These are phyloP conservation scores for Botrytis medusae DNA, from an alignment of 2,329 filamentous ascomycete species.

Conservation along the genomic window DNA sequence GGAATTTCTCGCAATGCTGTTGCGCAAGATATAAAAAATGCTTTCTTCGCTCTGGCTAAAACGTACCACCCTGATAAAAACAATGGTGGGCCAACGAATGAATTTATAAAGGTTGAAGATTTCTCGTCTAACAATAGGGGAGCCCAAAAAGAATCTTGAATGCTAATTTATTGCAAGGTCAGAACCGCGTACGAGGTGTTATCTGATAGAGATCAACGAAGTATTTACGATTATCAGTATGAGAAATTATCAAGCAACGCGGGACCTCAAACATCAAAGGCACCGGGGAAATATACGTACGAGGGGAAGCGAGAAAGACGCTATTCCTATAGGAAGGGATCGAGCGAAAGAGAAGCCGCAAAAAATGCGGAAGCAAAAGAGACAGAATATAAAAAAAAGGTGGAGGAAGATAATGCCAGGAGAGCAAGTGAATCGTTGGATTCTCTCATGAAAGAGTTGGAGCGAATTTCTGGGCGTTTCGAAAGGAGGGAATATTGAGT, in stretches of 20 bases:
- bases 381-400: background rate
- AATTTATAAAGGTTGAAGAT: constrained; percentile 11
- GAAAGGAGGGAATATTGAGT: constrained; percentile 4
- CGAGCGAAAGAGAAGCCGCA: background rate
- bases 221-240: background rate
- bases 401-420: background rate
- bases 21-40: constrained; percentile 12
- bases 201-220: constrained; percentile 4
- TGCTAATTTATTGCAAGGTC: background rate
- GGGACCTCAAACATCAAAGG: background rate
- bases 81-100: constrained; percentile 1
- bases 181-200: constrained; percentile 8
- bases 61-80: constrained; percentile 16
- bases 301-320: constrained; percentile 3
- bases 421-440: constrained; percentile 6
- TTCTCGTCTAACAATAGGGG: background rate
- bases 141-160: background rate
- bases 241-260: background rate
- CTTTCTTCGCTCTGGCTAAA: constrained; percentile 16
- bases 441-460: constrained; percentile 13
- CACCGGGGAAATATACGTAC: background rate
- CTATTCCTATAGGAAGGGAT: background rate
- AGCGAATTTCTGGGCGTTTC: constrained; percentile 1
- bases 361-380: background rate
- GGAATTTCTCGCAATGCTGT: background rate